These are phyloP conservation scores for Fusarium cicatricum DNA, from an alignment of 2,329 filamentous ascomycete species.

Conservation along the genomic window DNA sequence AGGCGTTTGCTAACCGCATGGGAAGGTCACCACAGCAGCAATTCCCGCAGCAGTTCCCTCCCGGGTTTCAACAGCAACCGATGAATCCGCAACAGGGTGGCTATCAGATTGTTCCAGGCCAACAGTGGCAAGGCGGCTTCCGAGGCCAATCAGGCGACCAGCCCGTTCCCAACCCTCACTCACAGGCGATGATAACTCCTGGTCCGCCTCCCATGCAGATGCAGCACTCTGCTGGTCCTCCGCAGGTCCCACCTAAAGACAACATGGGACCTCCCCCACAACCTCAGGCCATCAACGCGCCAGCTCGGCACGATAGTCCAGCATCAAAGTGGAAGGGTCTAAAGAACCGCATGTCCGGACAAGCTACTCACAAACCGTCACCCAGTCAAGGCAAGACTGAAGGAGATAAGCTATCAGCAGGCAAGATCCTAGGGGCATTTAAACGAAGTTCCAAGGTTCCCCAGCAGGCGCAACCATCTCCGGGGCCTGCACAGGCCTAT, in stretches of 20 bases:
- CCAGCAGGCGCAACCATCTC: constrained; percentile 31
- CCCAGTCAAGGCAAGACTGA: constrained; percentile 32
- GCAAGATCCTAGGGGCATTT: constrained; percentile 45
- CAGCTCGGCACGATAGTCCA: constrained; percentile 30
- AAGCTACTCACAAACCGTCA: constrained; percentile 36
- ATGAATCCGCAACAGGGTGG: constrained; percentile 8
- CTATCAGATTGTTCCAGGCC: constrained; percentile 22
- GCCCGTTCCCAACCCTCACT: constrained; percentile 14
- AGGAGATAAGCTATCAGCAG: constrained; percentile 35
- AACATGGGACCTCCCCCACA: constrained; percentile 9
- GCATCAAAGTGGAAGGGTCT: constrained; percentile 48
- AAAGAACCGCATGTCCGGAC: constrained; percentile 45
- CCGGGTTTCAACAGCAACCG: constrained; percentile 21
- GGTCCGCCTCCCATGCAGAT: constrained; percentile 30
- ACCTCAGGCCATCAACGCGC: constrained; percentile 13
- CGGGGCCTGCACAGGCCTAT: constrained; percentile 19
- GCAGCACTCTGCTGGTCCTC: constrained; percentile 9
- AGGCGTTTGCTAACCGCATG: constrained; percentile 18
- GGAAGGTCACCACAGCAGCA: constrained; percentile 23
- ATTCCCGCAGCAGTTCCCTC: constrained; percentile 20
- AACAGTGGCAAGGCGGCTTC: constrained; percentile 21
- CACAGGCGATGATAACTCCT: constrained; percentile 18
- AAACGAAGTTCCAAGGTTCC: constrained; percentile 44
- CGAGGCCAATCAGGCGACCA: constrained; percentile 12
- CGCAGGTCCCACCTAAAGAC: constrained; percentile 28